phyloP scores from a whole-genome alignment of 1,139 yeast species.

The Insectozyma bohioensis region DNA sequence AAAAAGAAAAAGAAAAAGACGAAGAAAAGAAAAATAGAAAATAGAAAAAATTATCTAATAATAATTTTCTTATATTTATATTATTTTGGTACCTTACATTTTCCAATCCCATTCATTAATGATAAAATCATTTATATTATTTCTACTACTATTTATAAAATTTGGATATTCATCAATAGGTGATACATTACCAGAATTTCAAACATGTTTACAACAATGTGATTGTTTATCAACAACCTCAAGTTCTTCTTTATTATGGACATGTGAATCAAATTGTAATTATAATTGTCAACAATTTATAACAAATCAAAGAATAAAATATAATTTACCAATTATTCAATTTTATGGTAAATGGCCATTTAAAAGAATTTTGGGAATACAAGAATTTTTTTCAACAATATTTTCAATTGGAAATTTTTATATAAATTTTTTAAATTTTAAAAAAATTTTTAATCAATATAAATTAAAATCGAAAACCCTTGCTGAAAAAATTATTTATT shows the following conservation, averaged over 20 bases:
- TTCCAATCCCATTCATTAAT: too few species aligned
- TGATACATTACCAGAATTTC: constrained; percentile 29
- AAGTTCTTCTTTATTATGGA: constrained; percentile 25
- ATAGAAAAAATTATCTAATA: too few species aligned
- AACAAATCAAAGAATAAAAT: constrained; percentile 23
- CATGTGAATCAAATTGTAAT: constrained; percentile 39
- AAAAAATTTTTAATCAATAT: constrained; percentile 27
- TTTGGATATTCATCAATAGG: constrained; percentile 22
- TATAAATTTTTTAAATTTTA: constrained; percentile 32
- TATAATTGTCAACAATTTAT: constrained; percentile 44
- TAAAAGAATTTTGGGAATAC: constrained; percentile 35
- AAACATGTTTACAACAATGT: constrained; percentile 22
- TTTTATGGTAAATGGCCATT: constrained; percentile 52
- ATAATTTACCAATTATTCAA: constrained; percentile 33
- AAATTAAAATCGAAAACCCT: constrained; percentile 4
- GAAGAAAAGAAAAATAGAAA: too few species aligned
- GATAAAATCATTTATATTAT: neutral
- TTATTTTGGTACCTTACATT: too few species aligned
- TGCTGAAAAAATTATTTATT: constrained; percentile 25
- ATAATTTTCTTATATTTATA: too few species aligned
- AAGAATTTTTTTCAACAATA: constrained; percentile 37
- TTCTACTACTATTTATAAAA: constrained; percentile 1
- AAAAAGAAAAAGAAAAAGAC: too few species aligned
- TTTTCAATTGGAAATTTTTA: constrained; percentile 42
- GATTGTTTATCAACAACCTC: constrained; percentile 8